Base-by-base conservation (phyloP, 768 basidiomycete genomes). In the Myochromella boudieri region DNA sequence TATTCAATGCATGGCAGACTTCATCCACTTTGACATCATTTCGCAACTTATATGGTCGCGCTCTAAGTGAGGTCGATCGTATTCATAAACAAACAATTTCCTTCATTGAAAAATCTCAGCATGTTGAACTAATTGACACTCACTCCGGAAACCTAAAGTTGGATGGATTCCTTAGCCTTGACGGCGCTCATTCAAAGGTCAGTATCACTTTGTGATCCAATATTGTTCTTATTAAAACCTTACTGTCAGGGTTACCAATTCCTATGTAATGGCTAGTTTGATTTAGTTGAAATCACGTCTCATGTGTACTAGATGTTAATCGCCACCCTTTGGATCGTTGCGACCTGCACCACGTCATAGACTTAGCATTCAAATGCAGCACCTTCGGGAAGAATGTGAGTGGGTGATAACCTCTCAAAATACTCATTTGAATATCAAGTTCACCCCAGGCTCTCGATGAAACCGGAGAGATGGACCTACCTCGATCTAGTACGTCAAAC, bases 111-210 rank as follows among this genome's bases (percentile, higher is more conserved):
- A 14, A 39, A 18, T 15, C n/a, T 31, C 55, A 93, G 90, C 78
- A 84, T 55, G 77, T 87, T 6, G 85, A 92, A 51, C 76, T 79
- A 45, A 74, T 93, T 39, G 55, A 80, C 22, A 65, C 73, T 1
- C 59, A 56, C 26, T 71, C 65, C n/a, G 83, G 69, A 7, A 67
- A 71, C 12, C 64, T 86, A 57, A 76, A 64, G 34, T 67, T 91
- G 6, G 71, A 84, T 46, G 95, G 95, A 0, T 97, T 98, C 61
- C 82, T 97, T 46, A 89, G 91, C 60, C 71, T 92, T 4, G 77
- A 80, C 14, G 90, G 91, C 6, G 78, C 85, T 18, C 67, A 73
- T 51, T 84, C 89, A 17, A 92, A 86, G 72, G 93, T 84, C 31
- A 44, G 61, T 48, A 9, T 40, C 32, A 17, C 17, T 17, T 32